Evolutionary conservation across 2,329 filamentous ascomycete species (phyloP).

Genomic region (Sphaerulina populicola): DNA sequence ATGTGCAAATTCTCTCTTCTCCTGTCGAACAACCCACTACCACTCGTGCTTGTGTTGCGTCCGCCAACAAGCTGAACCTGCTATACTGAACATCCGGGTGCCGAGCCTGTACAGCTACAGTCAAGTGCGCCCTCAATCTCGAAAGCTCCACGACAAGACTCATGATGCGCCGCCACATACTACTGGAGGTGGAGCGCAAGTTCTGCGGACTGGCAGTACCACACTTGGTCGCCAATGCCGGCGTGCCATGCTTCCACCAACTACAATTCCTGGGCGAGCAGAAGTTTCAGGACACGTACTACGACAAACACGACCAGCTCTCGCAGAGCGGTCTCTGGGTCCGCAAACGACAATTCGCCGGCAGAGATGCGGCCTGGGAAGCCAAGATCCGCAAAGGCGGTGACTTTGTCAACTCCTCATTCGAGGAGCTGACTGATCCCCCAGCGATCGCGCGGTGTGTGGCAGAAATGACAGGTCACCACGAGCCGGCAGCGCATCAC

Average conservation of each 20-base stretch:
- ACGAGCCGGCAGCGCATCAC: neutral
- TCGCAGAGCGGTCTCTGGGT: neutral
- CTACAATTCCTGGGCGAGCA: neutral
- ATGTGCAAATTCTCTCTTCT: too few relatives aligned
- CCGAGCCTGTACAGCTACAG: too few relatives aligned
- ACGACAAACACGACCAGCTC: neutral
- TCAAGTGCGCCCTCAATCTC: too few relatives aligned
- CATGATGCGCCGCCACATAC: neutral
- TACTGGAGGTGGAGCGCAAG: neutral
- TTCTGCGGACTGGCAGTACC: slow-evolving; percentile 1
- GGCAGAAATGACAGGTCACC: neutral
- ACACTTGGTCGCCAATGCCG: neutral
- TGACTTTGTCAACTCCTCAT: neutral
- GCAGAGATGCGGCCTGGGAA: neutral
- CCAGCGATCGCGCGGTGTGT: neutral
- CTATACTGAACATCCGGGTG: too few relatives aligned
- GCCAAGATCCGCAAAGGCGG: neutral
- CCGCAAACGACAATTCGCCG: neutral
- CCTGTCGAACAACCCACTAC: too few relatives aligned
- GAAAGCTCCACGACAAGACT: neutral
- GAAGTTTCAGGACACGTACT: neutral
- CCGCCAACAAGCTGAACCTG: too few relatives aligned
- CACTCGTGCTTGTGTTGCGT: too few relatives aligned
- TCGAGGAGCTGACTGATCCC: neutral
- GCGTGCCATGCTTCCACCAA: neutral